phyloP scores from a whole-genome alignment of 2,329 filamentous ascomycete genomes.

The Metarhizium sp. region DNA sequence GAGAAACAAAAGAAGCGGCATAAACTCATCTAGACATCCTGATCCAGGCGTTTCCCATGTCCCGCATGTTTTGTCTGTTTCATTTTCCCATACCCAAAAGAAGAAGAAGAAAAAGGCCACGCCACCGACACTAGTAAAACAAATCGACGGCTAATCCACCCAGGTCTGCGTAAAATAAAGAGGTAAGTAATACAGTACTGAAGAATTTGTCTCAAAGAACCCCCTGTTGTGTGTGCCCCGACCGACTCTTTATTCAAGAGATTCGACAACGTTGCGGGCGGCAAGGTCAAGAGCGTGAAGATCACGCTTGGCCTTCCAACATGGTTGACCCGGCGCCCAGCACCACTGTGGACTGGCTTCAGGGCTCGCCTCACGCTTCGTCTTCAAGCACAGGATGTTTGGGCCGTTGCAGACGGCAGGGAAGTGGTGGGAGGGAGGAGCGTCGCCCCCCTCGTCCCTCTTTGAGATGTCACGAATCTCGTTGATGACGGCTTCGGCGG shows the following conservation, averaged over 20 bases:
- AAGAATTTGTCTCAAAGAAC: background rate
- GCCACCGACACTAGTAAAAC: background rate
- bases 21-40: background rate
- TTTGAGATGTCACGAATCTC: slow-evolving; percentile 13
- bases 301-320: slow-evolving; percentile 31
- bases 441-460: slow-evolving; percentile 1
- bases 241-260: slow-evolving; percentile 10
- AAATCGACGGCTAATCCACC: background rate
- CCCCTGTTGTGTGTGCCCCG: background rate
- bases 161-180: background rate
- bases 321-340: slow-evolving; percentile 22
- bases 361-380: slow-evolving; percentile 14
- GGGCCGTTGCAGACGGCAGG: slow-evolving; percentile 4
- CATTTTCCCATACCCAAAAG: background rate
- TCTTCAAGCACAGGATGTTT: slow-evolving; percentile 6
- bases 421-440: slow-evolving; percentile 13
- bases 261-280: slow-evolving; percentile 18
- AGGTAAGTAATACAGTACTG: background rate
- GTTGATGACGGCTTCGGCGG: slow-evolving; percentile 25
- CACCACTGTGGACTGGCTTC: slow-evolving; percentile 12
- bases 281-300: slow-evolving; percentile 16
- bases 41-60: background rate
- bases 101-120: background rate
- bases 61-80: background rate
- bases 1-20: background rate